phyloP scores from a whole-genome alignment of 106 monocot species.

The Acorus calamus region DNA sequence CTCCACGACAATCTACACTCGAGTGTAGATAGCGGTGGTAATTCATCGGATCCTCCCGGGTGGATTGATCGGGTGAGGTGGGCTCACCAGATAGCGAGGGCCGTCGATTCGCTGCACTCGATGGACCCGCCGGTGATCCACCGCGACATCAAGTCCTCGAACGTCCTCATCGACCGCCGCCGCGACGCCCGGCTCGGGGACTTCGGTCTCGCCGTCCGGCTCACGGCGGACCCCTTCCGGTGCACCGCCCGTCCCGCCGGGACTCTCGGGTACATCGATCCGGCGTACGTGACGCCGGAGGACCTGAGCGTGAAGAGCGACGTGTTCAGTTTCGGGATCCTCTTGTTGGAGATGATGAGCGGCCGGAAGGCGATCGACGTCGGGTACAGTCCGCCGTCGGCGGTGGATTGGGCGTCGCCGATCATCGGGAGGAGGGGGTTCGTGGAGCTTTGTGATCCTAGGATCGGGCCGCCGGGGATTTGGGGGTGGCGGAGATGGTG shows the following conservation, averaged over 20 bases:
- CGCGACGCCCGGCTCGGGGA: conserved; percentile 17
- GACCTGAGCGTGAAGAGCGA: conserved; percentile 21
- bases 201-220: conserved; percentile 27
- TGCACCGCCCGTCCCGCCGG: conserved; percentile 14
- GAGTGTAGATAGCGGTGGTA: no score
- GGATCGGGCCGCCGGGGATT: not conserved
- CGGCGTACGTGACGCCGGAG: conserved; percentile 12
- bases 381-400: conserved; percentile 13
- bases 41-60: not conserved
- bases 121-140: conserved; percentile 21
- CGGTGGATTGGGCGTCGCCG: conserved; percentile 13
- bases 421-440: conserved; percentile 4
- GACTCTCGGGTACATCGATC: conserved; percentile 43
- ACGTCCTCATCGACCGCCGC: conserved; percentile 22
- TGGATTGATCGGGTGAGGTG: conserved; percentile 13
- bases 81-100: conserved; percentile 11
- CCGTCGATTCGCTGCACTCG: conserved; percentile 20
- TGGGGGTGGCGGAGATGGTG: not conserved
- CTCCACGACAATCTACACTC: conserved; percentile 28
- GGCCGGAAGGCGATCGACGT: conserved; percentile 31
- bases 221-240: not conserved
- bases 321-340: conserved; percentile 42
- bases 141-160: conserved; percentile 35
- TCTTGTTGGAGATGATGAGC: conserved; percentile 24
- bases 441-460: conserved; percentile 13